Evolutionary conservation across 2,329 filamentous ascomycete genomes (phyloP), one percentile per base, ranked within the genome.

Genomic region (Chaetomium sp.): DNA sequence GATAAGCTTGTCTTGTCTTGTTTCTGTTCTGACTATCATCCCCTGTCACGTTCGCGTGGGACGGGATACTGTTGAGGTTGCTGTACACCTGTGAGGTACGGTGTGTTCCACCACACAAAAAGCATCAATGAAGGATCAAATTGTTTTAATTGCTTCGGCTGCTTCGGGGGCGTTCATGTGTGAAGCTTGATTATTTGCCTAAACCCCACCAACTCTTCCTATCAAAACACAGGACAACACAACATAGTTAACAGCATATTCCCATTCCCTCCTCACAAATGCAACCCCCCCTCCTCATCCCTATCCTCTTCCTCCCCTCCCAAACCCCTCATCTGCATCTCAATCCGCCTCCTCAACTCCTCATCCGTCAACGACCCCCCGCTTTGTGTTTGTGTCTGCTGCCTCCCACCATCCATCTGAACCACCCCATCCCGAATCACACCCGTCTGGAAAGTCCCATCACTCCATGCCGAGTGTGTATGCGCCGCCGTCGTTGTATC

Each of bases 391-490:
- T 14, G 32, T 27, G 49, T 49, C 46, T 44, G 40, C 12, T n/a
- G 11, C 32, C 41, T 53, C 44, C 49, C 51, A n/a, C 51, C 53
- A 38, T 79, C 74, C 66, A 80, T 71, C n/a, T 69, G 71, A 2
- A 81, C 61, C 63, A 76, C 70, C 32, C 79, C 79, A 57, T 75
- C 73, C 2, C 76, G 72, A 62, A 85, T 76, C 11, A 76, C 77
- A 8, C 82, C 82, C 1, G 77, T 81, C 66, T 82, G 78, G 63
- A 86, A 85, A 0, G 83, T 86, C 32, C 83, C 83, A 64, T 86
- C 82, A 34, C 67, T 74, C 83, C 83, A 86, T 0, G 83, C 74
- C 54, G 64, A 37, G 51, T 62, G 61, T 37, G 62, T n/a, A n/a
- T n/a, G n/a, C n/a, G n/a, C n/a, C n/a, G n/a, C n/a, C n/a, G n/a